Evolutionary conservation across 139 green algal species (phyloP).

Genomic region (Astrephomene gubernaculifera): DNA sequence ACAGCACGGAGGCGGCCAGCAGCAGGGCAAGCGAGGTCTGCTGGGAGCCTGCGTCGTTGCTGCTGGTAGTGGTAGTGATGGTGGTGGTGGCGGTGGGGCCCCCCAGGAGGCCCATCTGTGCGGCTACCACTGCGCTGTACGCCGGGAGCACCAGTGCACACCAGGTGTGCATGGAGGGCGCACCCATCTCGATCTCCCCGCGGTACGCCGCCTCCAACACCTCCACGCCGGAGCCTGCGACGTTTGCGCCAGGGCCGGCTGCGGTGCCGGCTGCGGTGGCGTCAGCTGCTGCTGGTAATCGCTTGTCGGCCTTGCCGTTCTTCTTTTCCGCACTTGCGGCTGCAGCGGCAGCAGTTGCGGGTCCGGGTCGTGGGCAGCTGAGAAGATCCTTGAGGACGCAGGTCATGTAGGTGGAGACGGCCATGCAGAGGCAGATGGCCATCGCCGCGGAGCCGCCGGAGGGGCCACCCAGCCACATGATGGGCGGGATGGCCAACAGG

Average conservation of each 20-base stretch:
- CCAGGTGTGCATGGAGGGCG: slow-evolving; percentile 50
- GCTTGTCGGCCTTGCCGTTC: background rate
- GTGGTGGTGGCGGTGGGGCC: too few relatives aligned
- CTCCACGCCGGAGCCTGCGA: background rate
- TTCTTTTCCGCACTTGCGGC: background rate
- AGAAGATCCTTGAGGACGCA: slow-evolving; percentile 38
- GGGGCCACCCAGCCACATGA: background rate
- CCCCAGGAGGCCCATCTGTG: background rate
- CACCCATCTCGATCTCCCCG: slow-evolving; percentile 39
- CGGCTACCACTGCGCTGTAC: background rate
- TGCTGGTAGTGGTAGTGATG: too few relatives aligned
- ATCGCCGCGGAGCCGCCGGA: background rate
- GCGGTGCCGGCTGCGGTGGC: background rate
- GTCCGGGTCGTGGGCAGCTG: slow-evolving; percentile 25
- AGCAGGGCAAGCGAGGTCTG: too few relatives aligned
- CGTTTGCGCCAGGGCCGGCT: too few relatives aligned
- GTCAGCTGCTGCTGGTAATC: background rate
- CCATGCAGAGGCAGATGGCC: slow-evolving; percentile 16
- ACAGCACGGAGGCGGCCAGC: background rate
- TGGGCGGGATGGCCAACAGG: slow-evolving; percentile 25
- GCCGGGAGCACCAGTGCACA: slow-evolving; percentile 21
- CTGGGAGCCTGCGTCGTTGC: background rate
- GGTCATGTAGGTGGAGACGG: slow-evolving; percentile 29
- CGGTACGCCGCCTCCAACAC: slow-evolving; percentile 15
- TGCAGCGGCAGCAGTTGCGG: background rate